phyloP scores from a whole-genome alignment of 306 rosid species.

The Pterocarpus santalinus region DNA sequence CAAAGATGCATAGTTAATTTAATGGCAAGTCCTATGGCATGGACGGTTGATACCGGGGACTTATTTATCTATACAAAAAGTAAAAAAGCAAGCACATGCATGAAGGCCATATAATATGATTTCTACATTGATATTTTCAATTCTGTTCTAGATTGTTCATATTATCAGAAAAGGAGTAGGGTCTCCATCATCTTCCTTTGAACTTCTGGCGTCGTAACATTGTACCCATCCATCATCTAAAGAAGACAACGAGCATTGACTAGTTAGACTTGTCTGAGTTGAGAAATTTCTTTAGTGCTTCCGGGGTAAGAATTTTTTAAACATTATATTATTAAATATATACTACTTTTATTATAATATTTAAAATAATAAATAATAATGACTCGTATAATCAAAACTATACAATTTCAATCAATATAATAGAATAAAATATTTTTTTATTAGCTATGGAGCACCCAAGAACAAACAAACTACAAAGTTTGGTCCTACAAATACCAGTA shows the following conservation, averaged over 20 bases:
- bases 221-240: not conserved
- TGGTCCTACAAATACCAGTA: no score
- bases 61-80: not conserved
- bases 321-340: no score
- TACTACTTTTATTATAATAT: no score
- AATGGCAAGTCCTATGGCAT: not conserved
- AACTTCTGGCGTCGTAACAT: not conserved
- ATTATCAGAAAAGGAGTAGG: not conserved
- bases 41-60: not conserved
- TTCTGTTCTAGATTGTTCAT: not conserved
- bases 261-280: not conserved
- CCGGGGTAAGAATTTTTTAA: not conserved
- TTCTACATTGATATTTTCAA: not conserved
- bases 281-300: not conserved
- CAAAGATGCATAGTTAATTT: not conserved
- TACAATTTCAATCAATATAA: no score
- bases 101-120: not conserved
- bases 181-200: slow-evolving; percentile 1
- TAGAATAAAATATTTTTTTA: no score
- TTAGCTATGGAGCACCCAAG: no score
- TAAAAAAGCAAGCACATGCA: not conserved
- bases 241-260: not conserved
- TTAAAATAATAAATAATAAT: no score
- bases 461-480: no score
- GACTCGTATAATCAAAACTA: no score